Conservation (phyloP, 2,329 filamentous ascomycete genomes). For the Ophiostoma montium region DNA sequence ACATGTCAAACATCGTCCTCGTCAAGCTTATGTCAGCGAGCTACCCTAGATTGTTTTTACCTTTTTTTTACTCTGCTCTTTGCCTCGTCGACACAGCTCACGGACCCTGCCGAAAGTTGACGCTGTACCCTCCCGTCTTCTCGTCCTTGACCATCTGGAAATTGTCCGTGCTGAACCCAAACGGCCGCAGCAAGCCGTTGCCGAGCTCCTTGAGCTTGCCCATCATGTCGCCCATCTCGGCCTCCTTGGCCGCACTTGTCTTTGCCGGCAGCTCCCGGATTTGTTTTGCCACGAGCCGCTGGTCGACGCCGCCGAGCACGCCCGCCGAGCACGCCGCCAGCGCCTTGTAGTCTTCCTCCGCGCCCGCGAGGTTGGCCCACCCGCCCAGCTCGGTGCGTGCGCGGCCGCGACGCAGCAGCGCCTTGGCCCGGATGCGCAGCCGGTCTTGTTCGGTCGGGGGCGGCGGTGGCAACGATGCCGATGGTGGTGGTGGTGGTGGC, state of each 20-base stretch:
- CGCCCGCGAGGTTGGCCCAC: slow-evolving; percentile 68
- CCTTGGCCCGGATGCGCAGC: slow-evolving; percentile 65
- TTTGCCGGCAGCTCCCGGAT: slow-evolving; percentile 50
- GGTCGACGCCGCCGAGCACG: slow-evolving; percentile 51
- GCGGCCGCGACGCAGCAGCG: slow-evolving; percentile 64
- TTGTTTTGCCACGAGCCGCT: slow-evolving; percentile 51
- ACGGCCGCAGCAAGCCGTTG: slow-evolving; percentile 82
- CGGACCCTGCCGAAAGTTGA: slow-evolving; percentile 50
- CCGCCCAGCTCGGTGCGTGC: slow-evolving; percentile 57
- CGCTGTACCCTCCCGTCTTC: slow-evolving; percentile 78
- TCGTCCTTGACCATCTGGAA: slow-evolving; percentile 91
- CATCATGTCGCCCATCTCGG: slow-evolving; percentile 95
- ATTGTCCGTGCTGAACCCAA: slow-evolving; percentile 85
- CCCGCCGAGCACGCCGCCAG: slow-evolving; percentile 28
- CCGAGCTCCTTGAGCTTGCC: slow-evolving; percentile 85
- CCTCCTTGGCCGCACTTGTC: slow-evolving; percentile 66
- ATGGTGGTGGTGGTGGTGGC: slow-evolving; percentile 7
- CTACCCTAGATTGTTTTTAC: too few species aligned
- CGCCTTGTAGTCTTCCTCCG: slow-evolving; percentile 64
- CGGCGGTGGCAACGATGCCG: slow-evolving; percentile 2
- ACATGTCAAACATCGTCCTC: too few species aligned
- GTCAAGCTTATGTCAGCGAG: too few species aligned
- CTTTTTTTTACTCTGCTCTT: too few species aligned
- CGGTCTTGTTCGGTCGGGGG: slow-evolving; percentile 41
- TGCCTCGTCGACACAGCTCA: too few species aligned